These are phyloP conservation scores for Polytrichum commune DNA, from an alignment of 225 moss, liverwort and hornwort species.

Conservation along the genomic window DNA sequence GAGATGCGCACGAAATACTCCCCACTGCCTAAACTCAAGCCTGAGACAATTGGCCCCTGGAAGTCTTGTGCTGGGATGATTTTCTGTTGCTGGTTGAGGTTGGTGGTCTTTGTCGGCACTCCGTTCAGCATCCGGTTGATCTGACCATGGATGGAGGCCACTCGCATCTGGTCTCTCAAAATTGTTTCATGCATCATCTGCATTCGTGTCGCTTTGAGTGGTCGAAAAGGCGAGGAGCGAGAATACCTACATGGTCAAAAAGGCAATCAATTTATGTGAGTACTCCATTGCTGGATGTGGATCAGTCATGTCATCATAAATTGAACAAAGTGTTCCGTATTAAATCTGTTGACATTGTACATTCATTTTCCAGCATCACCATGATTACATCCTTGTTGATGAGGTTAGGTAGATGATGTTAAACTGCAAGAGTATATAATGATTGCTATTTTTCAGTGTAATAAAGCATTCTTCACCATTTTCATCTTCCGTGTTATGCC, in stretches of 20 bases:
- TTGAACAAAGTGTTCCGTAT: neutral
- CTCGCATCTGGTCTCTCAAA: constrained; percentile 31
- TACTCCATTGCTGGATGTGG: neutral
- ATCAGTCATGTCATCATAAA: neutral
- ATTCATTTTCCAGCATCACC: neutral
- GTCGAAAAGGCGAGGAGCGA: constrained; percentile 39
- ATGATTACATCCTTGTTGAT: neutral
- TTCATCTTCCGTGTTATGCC: no score
- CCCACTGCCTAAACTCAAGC: constrained; percentile 50
- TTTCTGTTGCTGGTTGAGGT: constrained; percentile 7
- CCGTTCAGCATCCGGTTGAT: constrained; percentile 30
- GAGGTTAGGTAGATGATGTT: neutral
- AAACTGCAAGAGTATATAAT: neutral
- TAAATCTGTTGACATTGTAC: neutral
- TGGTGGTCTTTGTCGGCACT: neutral
- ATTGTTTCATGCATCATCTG: constrained; percentile 40
- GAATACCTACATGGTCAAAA: constrained; percentile 28
- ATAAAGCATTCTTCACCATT: no score
- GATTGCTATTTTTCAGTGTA: no score
- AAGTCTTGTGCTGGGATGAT: constrained; percentile 36
- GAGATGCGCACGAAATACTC: constrained; percentile 54
- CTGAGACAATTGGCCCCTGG: constrained; percentile 47
- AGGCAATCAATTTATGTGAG: neutral
- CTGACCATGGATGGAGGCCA: constrained; percentile 27
- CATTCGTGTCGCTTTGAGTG: constrained; percentile 22